Conservation (phyloP, 495 filamentous ascomycete species). For the Penicillium antarcticum region DNA sequence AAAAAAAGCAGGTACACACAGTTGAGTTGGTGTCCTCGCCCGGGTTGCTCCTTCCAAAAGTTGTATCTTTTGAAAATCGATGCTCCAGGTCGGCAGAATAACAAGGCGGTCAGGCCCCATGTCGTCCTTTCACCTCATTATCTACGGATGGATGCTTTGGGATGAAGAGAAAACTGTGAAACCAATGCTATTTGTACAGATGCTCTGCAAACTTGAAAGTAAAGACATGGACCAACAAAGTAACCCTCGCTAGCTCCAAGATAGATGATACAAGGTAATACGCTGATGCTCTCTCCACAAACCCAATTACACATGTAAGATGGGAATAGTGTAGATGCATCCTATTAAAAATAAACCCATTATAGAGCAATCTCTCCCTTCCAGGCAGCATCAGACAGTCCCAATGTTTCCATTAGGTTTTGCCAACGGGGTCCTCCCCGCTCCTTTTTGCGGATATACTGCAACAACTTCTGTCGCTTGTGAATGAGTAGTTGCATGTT, state of each 20-base stretch:
- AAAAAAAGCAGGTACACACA: not conserved
- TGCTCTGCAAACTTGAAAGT: slow-evolving; percentile 5
- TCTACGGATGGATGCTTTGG: not conserved
- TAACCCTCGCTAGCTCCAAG: slow-evolving; percentile 7
- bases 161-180: not conserved
- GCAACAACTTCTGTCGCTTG: slow-evolving; percentile 80
- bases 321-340: slow-evolving; percentile 7
- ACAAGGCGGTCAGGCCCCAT: not conserved
- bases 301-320: slow-evolving; percentile 6
- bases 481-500: slow-evolving; percentile 84
- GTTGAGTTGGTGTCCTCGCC: too few species aligned
- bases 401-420: slow-evolving; percentile 74
- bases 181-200: slow-evolving; percentile 27
- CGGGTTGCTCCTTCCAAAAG: too few species aligned
- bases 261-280: slow-evolving; percentile 11
- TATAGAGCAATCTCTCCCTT: slow-evolving; percentile 80
- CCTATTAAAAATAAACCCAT: slow-evolving; percentile 12
- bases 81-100: too few species aligned
- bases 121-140: too few species aligned
- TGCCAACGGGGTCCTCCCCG: slow-evolving; percentile 86
- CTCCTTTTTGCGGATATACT: slow-evolving; percentile 84
- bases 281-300: slow-evolving; percentile 13
- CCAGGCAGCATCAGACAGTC: slow-evolving; percentile 82
- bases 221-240: slow-evolving; percentile 6
- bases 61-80: too few species aligned